These are phyloP conservation scores for Nematocida parisii DNA, from an alignment of 371 early-diverging fungal species.

Conservation along the genomic window DNA sequence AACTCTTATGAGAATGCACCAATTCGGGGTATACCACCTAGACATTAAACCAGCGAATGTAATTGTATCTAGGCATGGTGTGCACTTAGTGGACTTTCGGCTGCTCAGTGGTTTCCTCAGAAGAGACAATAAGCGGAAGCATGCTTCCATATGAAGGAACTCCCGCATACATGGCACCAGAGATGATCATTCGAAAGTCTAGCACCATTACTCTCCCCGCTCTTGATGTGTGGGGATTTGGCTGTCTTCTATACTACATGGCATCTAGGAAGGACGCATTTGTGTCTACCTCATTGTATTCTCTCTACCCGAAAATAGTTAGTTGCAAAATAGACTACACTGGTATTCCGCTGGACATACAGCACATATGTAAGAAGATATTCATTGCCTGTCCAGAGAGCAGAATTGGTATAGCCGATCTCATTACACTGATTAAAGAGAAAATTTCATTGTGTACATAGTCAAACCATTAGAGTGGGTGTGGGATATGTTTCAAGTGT, in stretches of 20 bases:
- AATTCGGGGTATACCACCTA: conserved; percentile 42
- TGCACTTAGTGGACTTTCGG: conserved; percentile 48
- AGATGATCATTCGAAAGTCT: conserved; percentile 22
- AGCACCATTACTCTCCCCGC: background rate
- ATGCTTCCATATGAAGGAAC: conserved; percentile 50
- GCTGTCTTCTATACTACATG: conserved; percentile 58
- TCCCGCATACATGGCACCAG: conserved; percentile 57
- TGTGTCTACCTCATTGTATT: conserved; percentile 41
- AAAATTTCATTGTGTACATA: background rate
- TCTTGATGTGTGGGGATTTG: conserved; percentile 58
- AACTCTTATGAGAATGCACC: conserved; percentile 31
- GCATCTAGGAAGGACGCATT: conserved; percentile 43
- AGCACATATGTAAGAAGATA: conserved; percentile 2
- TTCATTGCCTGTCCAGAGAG: conserved; percentile 12
- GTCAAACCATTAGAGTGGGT: background rate
- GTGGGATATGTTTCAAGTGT: background rate
- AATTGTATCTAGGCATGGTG: conserved; percentile 8
- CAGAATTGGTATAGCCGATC: conserved; percentile 6
- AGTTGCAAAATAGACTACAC: conserved; percentile 43
- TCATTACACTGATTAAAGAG: conserved; percentile 1
- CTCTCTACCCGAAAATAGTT: conserved; percentile 53
- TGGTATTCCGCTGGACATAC: background rate
- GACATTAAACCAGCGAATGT: conserved; percentile 54
- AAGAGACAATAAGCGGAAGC: background rate
- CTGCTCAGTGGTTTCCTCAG: conserved; percentile 28